These are phyloP conservation scores for Stentor coeruleus DNA, from an alignment of 73 alveolate species.

Conservation along the genomic window DNA sequence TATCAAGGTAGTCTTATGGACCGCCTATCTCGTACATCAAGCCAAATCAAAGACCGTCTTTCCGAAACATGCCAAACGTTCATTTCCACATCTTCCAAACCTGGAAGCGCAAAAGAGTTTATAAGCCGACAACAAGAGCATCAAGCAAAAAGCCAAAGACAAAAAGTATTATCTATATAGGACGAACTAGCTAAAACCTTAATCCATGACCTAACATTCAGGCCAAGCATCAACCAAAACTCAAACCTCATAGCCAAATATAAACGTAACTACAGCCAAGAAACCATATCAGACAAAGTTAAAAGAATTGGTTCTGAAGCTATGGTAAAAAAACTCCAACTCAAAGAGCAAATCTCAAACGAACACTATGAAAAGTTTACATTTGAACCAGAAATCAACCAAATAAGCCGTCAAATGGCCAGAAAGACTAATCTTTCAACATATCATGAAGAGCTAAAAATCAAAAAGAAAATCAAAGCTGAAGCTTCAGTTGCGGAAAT, in stretches of 20 bases:
- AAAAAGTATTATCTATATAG: too few relatives aligned
- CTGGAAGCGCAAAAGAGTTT: too few relatives aligned
- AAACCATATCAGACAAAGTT: not conserved
- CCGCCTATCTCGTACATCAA: not conserved
- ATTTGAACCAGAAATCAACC: not conserved
- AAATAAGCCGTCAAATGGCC: not conserved
- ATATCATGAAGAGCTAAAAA: not conserved
- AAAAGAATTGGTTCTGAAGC: not conserved
- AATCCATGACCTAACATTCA: not conserved
- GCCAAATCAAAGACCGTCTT: not conserved
- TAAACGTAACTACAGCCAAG: not conserved
- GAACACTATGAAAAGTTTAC: not conserved
- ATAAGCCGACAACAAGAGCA: not conserved
- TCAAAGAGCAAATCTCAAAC: not conserved
- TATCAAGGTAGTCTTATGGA: not conserved
- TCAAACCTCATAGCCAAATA: not conserved
- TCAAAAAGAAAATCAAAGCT: not conserved
- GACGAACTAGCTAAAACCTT: too few relatives aligned
- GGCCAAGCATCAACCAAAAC: not conserved
- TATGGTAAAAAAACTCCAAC: not conserved
- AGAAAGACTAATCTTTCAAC: not conserved
- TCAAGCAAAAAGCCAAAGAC: not conserved
- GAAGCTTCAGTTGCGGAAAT: constrained; percentile 20
- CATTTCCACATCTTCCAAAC: not conserved
- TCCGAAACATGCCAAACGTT: not conserved